These are phyloP conservation scores for Pochonia chlamydosporia DNA, from an alignment of 2,329 filamentous ascomycete species.

Conservation along the genomic window DNA sequence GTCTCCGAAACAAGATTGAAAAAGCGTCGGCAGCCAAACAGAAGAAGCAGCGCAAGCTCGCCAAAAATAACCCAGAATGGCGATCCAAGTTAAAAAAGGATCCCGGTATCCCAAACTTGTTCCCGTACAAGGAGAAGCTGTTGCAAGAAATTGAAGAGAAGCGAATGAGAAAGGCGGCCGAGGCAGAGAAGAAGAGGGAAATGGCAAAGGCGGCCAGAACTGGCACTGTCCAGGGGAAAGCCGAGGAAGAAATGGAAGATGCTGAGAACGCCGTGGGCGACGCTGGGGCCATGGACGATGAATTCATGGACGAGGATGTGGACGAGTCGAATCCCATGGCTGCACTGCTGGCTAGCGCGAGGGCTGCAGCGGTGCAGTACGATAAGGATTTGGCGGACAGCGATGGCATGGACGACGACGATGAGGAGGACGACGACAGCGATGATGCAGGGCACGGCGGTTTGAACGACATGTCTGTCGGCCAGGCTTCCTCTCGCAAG, in stretches of 20 bases:
- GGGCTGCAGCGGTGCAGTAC: conserved; percentile 70
- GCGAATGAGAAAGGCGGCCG: conserved; percentile 73
- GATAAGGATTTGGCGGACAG: conserved; percentile 58
- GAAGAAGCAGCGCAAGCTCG: conserved; percentile 79
- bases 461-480: conserved; percentile 44
- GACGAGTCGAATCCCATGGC: conserved; percentile 83
- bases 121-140: conserved; percentile 95
- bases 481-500: conserved; percentile 63
- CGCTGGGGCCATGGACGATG: conserved; percentile 45
- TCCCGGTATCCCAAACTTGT: conserved; percentile 92
- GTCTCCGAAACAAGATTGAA: conserved; percentile 91
- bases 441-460: conserved; percentile 49
- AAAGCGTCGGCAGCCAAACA: conserved; percentile 89
- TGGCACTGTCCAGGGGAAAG: conserved; percentile 38
- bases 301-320: conserved; percentile 49
- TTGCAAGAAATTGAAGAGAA: conserved; percentile 92
- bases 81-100: conserved; percentile 94
- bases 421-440: conserved; percentile 27
- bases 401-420: conserved; percentile 47
- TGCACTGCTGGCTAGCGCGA: conserved; percentile 79
- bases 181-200: conserved; percentile 64
- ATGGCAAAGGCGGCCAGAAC: conserved; percentile 63
- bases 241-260: conserved; percentile 39
- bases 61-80: conserved; percentile 98
- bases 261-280: conserved; percentile 43